Base-by-base conservation (phyloP, 495 filamentous ascomycete genomes). In the Parathielavia hyrcaniae region DNA sequence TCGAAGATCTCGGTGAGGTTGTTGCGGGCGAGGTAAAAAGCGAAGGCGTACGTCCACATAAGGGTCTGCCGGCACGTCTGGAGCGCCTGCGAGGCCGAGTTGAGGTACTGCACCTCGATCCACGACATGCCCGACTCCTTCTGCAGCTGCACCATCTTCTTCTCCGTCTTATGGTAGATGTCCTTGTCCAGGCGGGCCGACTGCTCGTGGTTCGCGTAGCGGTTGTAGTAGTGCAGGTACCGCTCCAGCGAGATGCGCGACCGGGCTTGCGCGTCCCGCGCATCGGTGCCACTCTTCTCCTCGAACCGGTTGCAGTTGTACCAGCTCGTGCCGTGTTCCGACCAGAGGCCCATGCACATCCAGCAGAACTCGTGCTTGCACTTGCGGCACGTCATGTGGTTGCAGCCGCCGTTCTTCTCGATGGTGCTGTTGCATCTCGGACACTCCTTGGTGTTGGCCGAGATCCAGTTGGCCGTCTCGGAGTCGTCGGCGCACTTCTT, bases 261-360 rank as follows among this genome's bases (percentile, higher is more conserved):
- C 67, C 84, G 87, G 11, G 95, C 91, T 69, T 97, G 95, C 4
- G 87, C 89, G 64, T 91, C 88, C 16, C 95, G 81, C 5, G 92
- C 93, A 41, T 97, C 93, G 0, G 80, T 78, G 0, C 95, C 93
- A 52, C 89, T 95, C 75, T 89, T 96, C 73, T 97, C 93, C 68
- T 97, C 93, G 67, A 87, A 98, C 7, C 93, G 79, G 66, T 95
- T 98, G 81, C 93, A 98, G 70, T 96, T 98, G 74, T 98, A 98
- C 93, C 93, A 98, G 74, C 90, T 96, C n/a, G 93, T 97, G 56
- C 93, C 93, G 67, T 98, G 93, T 70, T 98, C 93, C 1, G 90
- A 91, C 93, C 93, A 98, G 10, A 95, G 76, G 1, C 93, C 93
- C 93, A 98, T 98, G 71, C 93, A 98, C 84, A 98, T 97, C 93